Percentiles rank a stretch among this genome's conserved stretches.
phyloP scores from a whole-genome alignment of 2,329 filamentous ascomycete species.

The Penicillium sp. region DNA sequence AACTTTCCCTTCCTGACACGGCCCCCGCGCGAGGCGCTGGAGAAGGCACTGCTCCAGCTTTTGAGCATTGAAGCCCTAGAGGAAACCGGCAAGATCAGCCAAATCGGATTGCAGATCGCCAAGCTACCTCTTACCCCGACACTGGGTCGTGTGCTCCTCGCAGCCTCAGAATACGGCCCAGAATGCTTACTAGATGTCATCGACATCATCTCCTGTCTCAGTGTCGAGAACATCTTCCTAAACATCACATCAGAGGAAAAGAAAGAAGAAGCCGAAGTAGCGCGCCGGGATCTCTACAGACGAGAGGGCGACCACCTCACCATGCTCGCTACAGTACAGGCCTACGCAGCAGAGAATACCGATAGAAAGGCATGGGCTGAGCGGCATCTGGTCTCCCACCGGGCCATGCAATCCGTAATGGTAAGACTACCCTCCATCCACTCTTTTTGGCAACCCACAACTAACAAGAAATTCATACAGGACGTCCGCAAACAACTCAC shows the following conservation, averaged over 20 bases:
- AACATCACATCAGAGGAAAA: conserved; percentile 53
- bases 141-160: conserved; percentile 74
- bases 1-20: conserved; percentile 77
- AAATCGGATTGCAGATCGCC: conserved; percentile 66
- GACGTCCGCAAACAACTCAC: conserved; percentile 56
- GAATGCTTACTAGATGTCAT: conserved; percentile 74
- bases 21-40: conserved; percentile 66
- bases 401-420: conserved; percentile 59
- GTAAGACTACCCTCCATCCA: too few relatives aligned
- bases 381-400: conserved; percentile 51
- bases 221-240: conserved; percentile 56
- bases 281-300: conserved; percentile 49
- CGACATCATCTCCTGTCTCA: conserved; percentile 64
- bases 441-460: too few relatives aligned
- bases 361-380: conserved; percentile 55
- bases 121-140: conserved; percentile 73
- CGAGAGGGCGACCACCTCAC: conserved; percentile 58
- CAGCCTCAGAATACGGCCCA: conserved; percentile 60
- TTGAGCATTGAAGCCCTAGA: conserved; percentile 68
- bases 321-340: conserved; percentile 52
- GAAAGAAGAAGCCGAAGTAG: conserved; percentile 50
- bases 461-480: too few relatives aligned
- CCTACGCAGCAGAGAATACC: conserved; percentile 51
- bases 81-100: conserved; percentile 63
- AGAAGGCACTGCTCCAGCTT: conserved; percentile 73